phyloP scores from a whole-genome alignment of 2,329 filamentous ascomycete species.

The Aureobasidium sp. region DNA sequence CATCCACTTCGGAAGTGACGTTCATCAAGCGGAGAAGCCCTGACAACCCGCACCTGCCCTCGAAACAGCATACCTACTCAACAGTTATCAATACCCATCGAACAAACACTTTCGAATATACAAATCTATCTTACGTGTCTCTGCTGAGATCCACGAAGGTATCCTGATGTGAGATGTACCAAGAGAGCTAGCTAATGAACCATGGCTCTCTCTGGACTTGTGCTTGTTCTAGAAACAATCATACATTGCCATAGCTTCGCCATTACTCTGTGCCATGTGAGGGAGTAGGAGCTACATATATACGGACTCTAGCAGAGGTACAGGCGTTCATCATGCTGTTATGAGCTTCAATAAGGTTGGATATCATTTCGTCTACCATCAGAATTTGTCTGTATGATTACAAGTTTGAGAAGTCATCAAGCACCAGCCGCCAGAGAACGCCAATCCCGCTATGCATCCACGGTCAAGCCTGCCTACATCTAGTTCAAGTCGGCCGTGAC shows the following conservation, averaged over 20 bases:
- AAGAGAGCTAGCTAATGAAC: background rate
- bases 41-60: background rate
- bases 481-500: slow-evolving; percentile 71
- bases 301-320: background rate
- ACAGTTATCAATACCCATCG: too few species aligned
- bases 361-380: slow-evolving; percentile 6
- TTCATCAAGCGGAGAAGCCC: background rate
- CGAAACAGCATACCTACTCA: background rate
- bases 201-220: background rate
- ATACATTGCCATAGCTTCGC: background rate
- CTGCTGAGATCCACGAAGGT: background rate
- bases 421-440: slow-evolving; percentile 7
- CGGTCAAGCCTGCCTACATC: background rate
- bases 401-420: slow-evolving; percentile 4
- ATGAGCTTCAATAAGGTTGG: background rate
- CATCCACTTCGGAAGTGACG: background rate
- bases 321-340: background rate
- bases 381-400: slow-evolving; percentile 7
- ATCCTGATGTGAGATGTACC: background rate
- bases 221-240: background rate
- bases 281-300: background rate
- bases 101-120: background rate
- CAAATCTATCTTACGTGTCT: background rate
- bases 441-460: slow-evolving; percentile 9
- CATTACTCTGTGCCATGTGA: background rate